These are phyloP conservation scores for Aspergillus carbonarius DNA, from an alignment of 2,329 filamentous ascomycete species.

Conservation along the genomic window DNA sequence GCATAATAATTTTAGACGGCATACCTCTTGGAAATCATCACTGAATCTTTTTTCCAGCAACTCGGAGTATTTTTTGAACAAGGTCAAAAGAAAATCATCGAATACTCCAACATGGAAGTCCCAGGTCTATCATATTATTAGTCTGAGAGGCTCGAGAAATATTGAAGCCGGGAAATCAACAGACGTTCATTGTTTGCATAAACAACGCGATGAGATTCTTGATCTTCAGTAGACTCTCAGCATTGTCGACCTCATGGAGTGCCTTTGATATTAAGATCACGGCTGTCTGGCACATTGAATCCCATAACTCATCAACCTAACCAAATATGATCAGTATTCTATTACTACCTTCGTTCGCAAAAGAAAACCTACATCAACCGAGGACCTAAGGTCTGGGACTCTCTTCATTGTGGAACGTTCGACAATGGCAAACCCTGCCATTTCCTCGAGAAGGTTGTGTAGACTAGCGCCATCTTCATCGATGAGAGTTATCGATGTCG, in stretches of 20 bases:
- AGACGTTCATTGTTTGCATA: slow-evolving; percentile 95
- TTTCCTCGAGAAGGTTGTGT: slow-evolving; percentile 88
- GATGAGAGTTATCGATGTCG: slow-evolving; percentile 70
- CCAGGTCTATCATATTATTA: slow-evolving; percentile 64
- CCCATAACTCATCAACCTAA: slow-evolving; percentile 95
- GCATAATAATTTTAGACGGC: slow-evolving; percentile 1
- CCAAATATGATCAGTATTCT: slow-evolving; percentile 11
- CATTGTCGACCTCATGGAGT: slow-evolving; percentile 76
- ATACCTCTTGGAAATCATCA: slow-evolving; percentile 88
- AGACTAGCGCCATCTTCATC: slow-evolving; percentile 81
- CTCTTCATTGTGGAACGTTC: slow-evolving; percentile 91
- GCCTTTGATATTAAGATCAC: slow-evolving; percentile 79
- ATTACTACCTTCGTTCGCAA: background rate
- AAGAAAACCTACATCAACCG: slow-evolving; percentile 66
- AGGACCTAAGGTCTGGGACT: slow-evolving; percentile 76
- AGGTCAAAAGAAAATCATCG: slow-evolving; percentile 77
- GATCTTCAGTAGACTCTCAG: slow-evolving; percentile 87
- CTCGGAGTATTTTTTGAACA: slow-evolving; percentile 94
- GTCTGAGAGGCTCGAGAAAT: slow-evolving; percentile 5
- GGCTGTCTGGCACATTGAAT: slow-evolving; percentile 90
- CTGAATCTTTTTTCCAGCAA: slow-evolving; percentile 88
- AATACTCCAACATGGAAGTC: slow-evolving; percentile 79
- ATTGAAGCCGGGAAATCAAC: slow-evolving; percentile 23
- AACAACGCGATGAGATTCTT: slow-evolving; percentile 92
- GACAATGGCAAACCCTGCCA: slow-evolving; percentile 94